Base-by-base conservation (phyloP, 108 stramenopile species). In the Epithemia pelagica region DNA sequence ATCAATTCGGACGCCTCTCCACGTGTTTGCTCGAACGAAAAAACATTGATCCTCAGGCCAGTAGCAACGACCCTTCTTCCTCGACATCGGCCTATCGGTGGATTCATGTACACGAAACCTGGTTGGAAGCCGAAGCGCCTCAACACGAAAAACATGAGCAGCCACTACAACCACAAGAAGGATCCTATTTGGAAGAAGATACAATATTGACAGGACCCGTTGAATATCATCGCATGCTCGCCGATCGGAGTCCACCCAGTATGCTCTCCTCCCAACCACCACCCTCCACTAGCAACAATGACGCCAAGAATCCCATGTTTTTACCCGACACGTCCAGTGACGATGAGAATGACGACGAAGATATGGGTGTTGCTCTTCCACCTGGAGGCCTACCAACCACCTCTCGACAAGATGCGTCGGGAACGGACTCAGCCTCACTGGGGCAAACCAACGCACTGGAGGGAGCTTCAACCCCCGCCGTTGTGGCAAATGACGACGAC, bases 51-150 rank as follows among this genome's bases (percentile, higher is more conserved):
- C 37, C 37, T 10, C 5, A 46, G 5, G 15, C 5, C 15, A 46
- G 37, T 46, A 15, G 15, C 15, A 46, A 46, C 15, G 37, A 46
- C 10, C 10, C 5, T 46, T 5, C 5, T 10, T 10, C 37, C 37
- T 46, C 37, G 10, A 25, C 67, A 2, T 28, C 28, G 10, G 8
- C 23, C 19, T 59, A 30, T 23, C 56, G 26, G 5, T 68, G 67
- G 67, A 59, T 68, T 59, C 67, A 68, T 59, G 67, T 68, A 20
- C 67, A 68, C 30, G 67, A 68, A 68, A 68, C 67, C 29, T 68
- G 67, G 67, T 30, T 68, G 58, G 67, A 68, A 59, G 67, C 28
- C n/a, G 57, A 59, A 30, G 30, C 23, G 20, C 67, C 67, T 8
- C 33, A n/a, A 28, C n/a, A 31, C 61, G 61, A 27, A 23, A 26